Percentiles rank a stretch among this genome's conserved stretches.
Evolutionary conservation across 768 basidiomycete genomes (phyloP).

Genomic region (Auricularia heimuer): DNA sequence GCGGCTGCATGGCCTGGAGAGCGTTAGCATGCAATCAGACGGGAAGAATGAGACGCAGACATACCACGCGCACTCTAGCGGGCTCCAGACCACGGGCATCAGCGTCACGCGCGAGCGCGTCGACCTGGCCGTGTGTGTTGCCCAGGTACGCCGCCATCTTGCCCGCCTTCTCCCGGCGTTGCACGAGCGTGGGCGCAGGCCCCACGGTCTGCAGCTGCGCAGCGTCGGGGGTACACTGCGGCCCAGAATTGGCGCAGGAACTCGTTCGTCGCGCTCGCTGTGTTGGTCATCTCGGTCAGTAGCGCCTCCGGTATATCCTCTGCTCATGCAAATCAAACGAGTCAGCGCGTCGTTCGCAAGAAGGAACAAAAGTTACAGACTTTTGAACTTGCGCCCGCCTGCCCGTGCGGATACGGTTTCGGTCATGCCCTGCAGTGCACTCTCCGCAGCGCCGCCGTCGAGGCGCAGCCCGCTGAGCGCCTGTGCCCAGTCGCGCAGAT

Average conservation of each 20-base stretch:
- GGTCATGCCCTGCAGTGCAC: conserved; percentile 66
- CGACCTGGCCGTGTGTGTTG: conserved; percentile 74
- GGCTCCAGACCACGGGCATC: conserved; percentile 54
- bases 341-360: not conserved
- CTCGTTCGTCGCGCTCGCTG: conserved; percentile 90
- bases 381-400: conserved; percentile 54
- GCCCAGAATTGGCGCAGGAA: conserved; percentile 96
- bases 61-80: conserved; percentile 51
- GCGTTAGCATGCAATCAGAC: not conserved
- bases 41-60: conserved; percentile 17
- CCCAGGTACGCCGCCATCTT: conserved; percentile 83
- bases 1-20: conserved; percentile 63
- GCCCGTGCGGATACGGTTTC: conserved; percentile 65
- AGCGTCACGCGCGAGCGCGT: conserved; percentile 58
- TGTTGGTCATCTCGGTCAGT: conserved; percentile 75
- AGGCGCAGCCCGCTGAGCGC: conserved; percentile 43
- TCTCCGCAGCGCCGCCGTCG: conserved; percentile 57
- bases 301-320: conserved; percentile 73
- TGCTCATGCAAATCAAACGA: conserved; percentile 18
- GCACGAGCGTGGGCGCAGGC: conserved; percentile 38
- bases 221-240: conserved; percentile 64
- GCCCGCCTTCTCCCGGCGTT: conserved; percentile 65
- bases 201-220: conserved; percentile 22
- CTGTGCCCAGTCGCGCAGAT: not conserved
- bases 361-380: conserved; percentile 29